Percentiles rank a stretch among this genome's conserved stretches.
phyloP scores from a whole-genome alignment of 2,329 filamentous ascomycete genomes.

The Epichloe scottii region DNA sequence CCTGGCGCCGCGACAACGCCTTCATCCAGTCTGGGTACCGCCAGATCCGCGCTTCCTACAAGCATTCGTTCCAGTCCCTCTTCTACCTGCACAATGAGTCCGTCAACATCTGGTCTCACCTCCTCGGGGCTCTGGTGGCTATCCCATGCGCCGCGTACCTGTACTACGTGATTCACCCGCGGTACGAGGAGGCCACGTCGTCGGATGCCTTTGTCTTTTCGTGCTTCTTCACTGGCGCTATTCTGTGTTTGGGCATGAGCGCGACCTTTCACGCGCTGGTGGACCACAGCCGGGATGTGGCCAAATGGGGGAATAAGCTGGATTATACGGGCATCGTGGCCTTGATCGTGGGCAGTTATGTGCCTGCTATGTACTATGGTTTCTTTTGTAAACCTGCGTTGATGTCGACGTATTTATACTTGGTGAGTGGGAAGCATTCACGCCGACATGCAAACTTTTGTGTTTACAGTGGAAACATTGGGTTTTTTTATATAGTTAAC shows the following conservation, averaged over 20 bases:
- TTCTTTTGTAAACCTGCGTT: conserved; percentile 59
- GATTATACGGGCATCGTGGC: conserved; percentile 92
- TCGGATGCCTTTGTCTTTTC: conserved; percentile 60
- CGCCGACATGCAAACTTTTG: background rate
- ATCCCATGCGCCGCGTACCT: conserved; percentile 38
- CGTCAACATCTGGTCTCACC: conserved; percentile 52
- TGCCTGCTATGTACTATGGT: conserved; percentile 79
- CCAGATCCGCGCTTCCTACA: conserved; percentile 34
- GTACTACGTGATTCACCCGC: conserved; percentile 44
- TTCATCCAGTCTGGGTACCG: conserved; percentile 45
- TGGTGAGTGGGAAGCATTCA: conserved; percentile 39
- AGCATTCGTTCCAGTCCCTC: conserved; percentile 32
- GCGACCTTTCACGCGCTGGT: conserved; percentile 74
- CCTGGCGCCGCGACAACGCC: conserved; percentile 48
- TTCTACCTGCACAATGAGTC: conserved; percentile 47
- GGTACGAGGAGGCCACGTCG: conserved; percentile 49
- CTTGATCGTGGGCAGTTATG: conserved; percentile 82
- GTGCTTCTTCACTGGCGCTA: conserved; percentile 68
- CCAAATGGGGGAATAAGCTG: conserved; percentile 77
- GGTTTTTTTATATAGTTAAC: background rate
- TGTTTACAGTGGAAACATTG: background rate
- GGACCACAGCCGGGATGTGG: conserved; percentile 71
- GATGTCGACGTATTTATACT: conserved; percentile 59
- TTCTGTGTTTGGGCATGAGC: conserved; percentile 65
- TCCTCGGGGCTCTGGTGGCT: conserved; percentile 52